Evolutionary conservation across 2,329 filamentous ascomycete genomes (phyloP).

Genomic region (Mycosphaerelloides madeirae): DNA sequence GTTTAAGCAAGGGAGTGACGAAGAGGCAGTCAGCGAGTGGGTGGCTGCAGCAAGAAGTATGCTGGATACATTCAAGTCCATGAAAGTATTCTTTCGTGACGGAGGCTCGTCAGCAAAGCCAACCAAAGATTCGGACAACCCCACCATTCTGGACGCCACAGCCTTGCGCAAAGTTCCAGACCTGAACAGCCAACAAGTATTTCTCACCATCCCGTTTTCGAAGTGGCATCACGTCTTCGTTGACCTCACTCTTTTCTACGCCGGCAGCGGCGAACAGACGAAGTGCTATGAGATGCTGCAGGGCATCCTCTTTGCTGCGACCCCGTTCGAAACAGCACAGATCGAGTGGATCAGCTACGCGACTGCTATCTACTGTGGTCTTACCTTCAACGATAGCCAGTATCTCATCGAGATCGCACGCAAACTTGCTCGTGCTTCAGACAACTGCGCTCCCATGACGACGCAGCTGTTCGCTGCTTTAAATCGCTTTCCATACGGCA

Average conservation of each 20-base stretch:
- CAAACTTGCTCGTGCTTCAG: slow-evolving; percentile 75
- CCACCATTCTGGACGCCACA: no score
- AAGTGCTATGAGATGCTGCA: slow-evolving; percentile 78
- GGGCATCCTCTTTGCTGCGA: slow-evolving; percentile 68
- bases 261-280: slow-evolving; percentile 60
- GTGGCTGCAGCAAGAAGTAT: slow-evolving; percentile 56
- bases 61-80: slow-evolving; percentile 56
- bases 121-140: no score
- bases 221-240: slow-evolving; percentile 88
- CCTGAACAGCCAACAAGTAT: slow-evolving; percentile 41
- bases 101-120: slow-evolving; percentile 33
- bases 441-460: slow-evolving; percentile 65
- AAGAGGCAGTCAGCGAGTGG: slow-evolving; percentile 51
- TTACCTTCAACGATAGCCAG: slow-evolving; percentile 72
- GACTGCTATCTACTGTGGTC: slow-evolving; percentile 58
- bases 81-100: slow-evolving; percentile 55
- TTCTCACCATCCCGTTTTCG: slow-evolving; percentile 74
- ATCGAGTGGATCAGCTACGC: slow-evolving; percentile 27
- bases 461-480: slow-evolving; percentile 78
- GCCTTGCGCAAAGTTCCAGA: no score
- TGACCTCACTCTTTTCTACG: slow-evolving; percentile 75
- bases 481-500: slow-evolving; percentile 69
- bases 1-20: slow-evolving; percentile 41
- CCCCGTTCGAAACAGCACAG: slow-evolving; percentile 61
- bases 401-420: slow-evolving; percentile 70